Conservation (phyloP, 352 stramenopile genomes). For the Globisporangium splendens region DNA sequence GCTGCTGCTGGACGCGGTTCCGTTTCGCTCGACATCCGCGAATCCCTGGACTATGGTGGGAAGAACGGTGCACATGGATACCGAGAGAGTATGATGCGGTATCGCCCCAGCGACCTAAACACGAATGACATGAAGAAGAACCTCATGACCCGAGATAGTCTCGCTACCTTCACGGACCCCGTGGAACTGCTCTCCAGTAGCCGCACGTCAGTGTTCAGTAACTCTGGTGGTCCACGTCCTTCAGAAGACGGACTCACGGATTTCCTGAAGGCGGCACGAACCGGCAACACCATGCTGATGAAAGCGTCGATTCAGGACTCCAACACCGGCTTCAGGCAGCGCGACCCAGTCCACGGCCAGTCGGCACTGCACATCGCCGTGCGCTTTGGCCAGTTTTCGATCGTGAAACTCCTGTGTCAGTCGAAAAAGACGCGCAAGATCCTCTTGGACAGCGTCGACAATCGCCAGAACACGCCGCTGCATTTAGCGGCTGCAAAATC, state of each 20-base stretch:
- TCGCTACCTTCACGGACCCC: conserved; percentile 23
- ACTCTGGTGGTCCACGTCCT: conserved; percentile 37
- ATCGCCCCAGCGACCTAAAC: conserved; percentile 65
- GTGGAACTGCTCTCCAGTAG: conserved; percentile 20
- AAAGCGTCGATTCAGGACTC: conserved; percentile 50
- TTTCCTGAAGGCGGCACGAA: conserved; percentile 62
- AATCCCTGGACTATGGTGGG: not conserved
- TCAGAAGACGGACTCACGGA: conserved; percentile 57
- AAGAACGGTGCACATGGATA: conserved; percentile 10
- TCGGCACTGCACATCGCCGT: conserved; percentile 78
- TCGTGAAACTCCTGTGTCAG: conserved; percentile 65
- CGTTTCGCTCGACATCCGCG: conserved; percentile 8
- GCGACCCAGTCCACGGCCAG: conserved; percentile 70
- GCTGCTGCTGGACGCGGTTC: conserved; percentile 2
- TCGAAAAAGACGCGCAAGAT: conserved; percentile 43
- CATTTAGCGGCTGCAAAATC: conserved; percentile 80
- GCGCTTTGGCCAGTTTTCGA: conserved; percentile 72
- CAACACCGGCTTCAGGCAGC: conserved; percentile 56
- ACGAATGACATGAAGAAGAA: conserved; percentile 36
- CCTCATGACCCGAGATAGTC: conserved; percentile 52
- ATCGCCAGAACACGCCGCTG: conserved; percentile 71
- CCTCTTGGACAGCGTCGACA: conserved; percentile 71
- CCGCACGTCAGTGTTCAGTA: conserved; percentile 32
- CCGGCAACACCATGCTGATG: conserved; percentile 59
- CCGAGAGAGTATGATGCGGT: conserved; percentile 71